These are phyloP conservation scores for Fusarium sp. DNA, from an alignment of 2,329 filamentous ascomycete genomes.

Conservation along the genomic window DNA sequence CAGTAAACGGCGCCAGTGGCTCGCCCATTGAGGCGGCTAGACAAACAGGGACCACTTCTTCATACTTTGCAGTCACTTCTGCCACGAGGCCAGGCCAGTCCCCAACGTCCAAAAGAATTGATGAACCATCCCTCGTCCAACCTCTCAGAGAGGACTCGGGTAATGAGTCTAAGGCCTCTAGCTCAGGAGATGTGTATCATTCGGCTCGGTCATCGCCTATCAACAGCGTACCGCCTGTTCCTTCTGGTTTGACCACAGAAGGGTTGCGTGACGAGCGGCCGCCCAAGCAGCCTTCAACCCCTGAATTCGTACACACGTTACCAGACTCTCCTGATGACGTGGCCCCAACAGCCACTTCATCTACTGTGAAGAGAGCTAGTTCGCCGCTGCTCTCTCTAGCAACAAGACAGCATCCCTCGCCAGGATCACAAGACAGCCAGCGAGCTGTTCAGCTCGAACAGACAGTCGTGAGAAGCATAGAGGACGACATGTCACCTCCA, in stretches of 20 bases:
- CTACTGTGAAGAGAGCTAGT: conserved; percentile 18
- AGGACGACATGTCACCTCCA: conserved; percentile 18
- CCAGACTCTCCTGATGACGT: conserved; percentile 20
- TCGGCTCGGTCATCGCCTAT: conserved; percentile 40
- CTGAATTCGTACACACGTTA: conserved; percentile 30
- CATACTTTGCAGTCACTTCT: conserved; percentile 21
- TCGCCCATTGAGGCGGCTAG: neutral
- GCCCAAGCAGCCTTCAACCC: neutral
- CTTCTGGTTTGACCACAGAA: conserved; percentile 24
- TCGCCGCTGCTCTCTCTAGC: conserved; percentile 17
- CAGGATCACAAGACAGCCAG: neutral
- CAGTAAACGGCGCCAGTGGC: conserved; percentile 7
- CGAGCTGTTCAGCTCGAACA: conserved; percentile 13
- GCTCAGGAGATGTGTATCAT: conserved; percentile 30
- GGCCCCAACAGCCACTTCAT: neutral
- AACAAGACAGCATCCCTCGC: neutral
- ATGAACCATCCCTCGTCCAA: conserved; percentile 26
- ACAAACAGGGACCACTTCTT: conserved; percentile 11
- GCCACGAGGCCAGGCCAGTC: conserved; percentile 4
- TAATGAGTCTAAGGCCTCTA: conserved; percentile 31
- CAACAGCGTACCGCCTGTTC: conserved; percentile 9
- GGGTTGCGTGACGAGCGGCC: neutral
- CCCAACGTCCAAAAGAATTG: conserved; percentile 13
- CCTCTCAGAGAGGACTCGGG: conserved; percentile 35
- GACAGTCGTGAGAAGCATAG: conserved; percentile 29